Conservation (phyloP, 768 basidiomycete species). For the Rhodotorula diobovata region DNA sequence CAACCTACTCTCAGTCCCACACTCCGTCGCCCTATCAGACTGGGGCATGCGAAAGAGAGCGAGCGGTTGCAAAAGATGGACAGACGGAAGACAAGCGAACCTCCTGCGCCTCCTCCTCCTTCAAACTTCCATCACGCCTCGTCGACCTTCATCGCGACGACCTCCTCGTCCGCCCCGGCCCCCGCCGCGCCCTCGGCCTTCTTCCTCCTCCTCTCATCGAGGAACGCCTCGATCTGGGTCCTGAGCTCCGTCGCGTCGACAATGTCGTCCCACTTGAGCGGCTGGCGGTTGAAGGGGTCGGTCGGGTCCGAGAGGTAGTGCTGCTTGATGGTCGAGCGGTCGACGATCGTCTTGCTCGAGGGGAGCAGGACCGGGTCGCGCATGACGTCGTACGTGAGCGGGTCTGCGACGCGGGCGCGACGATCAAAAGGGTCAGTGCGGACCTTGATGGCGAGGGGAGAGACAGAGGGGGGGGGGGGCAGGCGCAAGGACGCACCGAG, state of each 20-base stretch:
- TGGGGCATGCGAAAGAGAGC: no score
- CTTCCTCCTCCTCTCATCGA: conserved; percentile 51
- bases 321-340: conserved; percentile 88
- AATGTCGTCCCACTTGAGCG: conserved; percentile 73
- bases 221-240: conserved; percentile 66
- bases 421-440: conserved; percentile 16
- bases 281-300: conserved; percentile 92
- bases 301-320: conserved; percentile 83
- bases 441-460: not conserved
- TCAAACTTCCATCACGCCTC: not conserved
- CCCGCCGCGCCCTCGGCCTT: not conserved
- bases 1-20: no score
- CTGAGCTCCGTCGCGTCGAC: conserved; percentile 59
- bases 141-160: conserved; percentile 10
- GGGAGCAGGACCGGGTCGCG: conserved; percentile 88
- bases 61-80: not conserved
- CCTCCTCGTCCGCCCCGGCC: not conserved
- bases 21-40: no score
- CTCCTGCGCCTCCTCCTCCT: no score
- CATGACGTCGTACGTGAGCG: conserved; percentile 88
- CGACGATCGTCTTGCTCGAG: conserved; percentile 69
- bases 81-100: no score
- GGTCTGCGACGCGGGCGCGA: conserved; percentile 55
- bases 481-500: conserved; percentile 58
- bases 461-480: conserved; percentile 5